Evolutionary conservation across 179 eudicot species (phyloP).

Genomic region (Pouteria campechiana): DNA sequence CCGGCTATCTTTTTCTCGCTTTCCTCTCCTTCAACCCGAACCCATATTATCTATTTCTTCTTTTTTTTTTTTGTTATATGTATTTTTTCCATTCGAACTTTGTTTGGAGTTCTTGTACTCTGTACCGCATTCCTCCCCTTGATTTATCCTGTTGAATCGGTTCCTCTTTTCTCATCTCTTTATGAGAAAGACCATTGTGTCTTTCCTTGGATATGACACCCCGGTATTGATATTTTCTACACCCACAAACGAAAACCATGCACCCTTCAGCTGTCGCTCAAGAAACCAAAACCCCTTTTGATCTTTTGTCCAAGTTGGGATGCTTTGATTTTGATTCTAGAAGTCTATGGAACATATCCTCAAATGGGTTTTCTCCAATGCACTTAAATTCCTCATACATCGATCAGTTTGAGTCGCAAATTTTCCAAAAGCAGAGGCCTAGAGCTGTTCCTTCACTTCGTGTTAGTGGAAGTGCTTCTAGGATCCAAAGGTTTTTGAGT

Average conservation of each 20-base stretch:
- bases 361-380: conserved; percentile 31
- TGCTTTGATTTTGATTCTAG: conserved; percentile 32
- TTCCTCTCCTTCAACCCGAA: no score
- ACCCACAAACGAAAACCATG: conserved; percentile 32
- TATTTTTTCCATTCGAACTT: no score
- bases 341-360: conserved; percentile 11
- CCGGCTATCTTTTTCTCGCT: no score
- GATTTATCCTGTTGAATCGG: no score
- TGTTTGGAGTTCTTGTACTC: no score
- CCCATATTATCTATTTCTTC: no score
- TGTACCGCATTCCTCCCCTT: no score
- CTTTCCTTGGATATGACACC: no score
- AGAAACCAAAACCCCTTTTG: conserved; percentile 34
- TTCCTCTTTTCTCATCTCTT: no score
- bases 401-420: conserved; percentile 16
- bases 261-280: conserved; percentile 41
- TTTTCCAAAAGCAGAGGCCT: conserved; percentile 14
- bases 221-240: no score
- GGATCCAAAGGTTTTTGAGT: conserved; percentile 22
- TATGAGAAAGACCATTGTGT: no score
- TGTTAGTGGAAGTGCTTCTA: conserved; percentile 29
- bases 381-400: conserved; percentile 25
- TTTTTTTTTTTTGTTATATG: no score
- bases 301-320: conserved; percentile 30
- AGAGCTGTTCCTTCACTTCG: conserved; percentile 38